Base-by-base conservation (phyloP, 495 filamentous ascomycete species). In the Aspergillus affinis region DNA sequence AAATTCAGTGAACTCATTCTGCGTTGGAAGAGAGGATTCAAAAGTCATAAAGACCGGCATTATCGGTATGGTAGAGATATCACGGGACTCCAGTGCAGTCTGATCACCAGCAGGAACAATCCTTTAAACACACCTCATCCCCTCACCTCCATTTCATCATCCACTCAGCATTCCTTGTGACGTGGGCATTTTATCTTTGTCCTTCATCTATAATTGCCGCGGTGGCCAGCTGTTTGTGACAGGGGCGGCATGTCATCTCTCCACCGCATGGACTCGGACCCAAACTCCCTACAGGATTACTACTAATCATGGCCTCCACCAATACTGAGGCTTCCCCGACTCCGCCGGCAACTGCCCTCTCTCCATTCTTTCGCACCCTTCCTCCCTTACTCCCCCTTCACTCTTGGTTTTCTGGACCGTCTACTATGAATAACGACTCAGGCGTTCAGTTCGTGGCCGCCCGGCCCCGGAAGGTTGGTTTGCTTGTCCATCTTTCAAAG, bases 381-480 rank as follows among this genome's bases (percentile, higher is more conserved):
- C 29, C 49, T 20, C 12, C 54, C 10, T 23, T 57, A 45, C 18
- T 21, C 13, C 55, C 51, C 12, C 54, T 20, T 9, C 36, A 26
- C 30, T 50, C 27, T 54, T 48, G 47, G 44, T 49, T 19, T 17
- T 36, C 48, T 54, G 26, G 54, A 18, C 20, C 20, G 5, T 41
- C 36, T 18, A 9, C 21, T 30, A 80, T 79, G 78, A 76, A 64
- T 65, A 67, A 73, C 56, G 70, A 74, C 20, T 61, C 72, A 48
- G 70, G 69, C 62, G 64, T 78, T 57, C 72, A 75, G 62, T 69
- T 76, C 45, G 57, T 78, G 68, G 70, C 64, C 62, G 67, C 73
- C 64, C 73, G 76, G 62, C 73, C 72, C 26, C 72, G 67, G 62
- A 74, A 79, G 75, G 78, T 80, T 60, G 55, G 69, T 64, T 55